Evolutionary conservation across 106 monocot genomes (phyloP).

Genomic region (Posidonia australis): DNA sequence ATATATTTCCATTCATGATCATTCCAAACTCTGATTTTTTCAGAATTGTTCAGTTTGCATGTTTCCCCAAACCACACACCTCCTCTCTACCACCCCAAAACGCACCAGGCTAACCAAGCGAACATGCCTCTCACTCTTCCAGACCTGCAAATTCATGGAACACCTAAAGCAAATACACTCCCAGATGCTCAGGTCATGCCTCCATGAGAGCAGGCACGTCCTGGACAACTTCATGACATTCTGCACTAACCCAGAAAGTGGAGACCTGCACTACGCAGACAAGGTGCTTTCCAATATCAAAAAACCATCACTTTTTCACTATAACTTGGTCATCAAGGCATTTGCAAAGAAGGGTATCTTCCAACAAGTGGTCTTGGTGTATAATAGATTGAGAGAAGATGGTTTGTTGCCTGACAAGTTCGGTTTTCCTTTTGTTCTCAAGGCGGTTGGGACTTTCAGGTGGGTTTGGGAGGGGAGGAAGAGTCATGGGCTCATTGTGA

Average conservation of each 20-base stretch:
- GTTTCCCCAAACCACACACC: not conserved
- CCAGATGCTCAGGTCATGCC: constrained; percentile 29
- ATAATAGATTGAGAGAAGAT: constrained; percentile 18
- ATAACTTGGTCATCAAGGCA: constrained; percentile 42
- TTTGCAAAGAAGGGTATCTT: constrained; percentile 13
- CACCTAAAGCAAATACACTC: constrained; percentile 34
- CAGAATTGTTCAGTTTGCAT: no score
- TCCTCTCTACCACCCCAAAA: constrained; percentile 1
- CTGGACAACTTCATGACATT: constrained; percentile 27
- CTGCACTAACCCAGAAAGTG: constrained; percentile 17
- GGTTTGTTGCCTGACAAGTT: constrained; percentile 32
- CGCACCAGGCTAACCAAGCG: constrained; percentile 22
- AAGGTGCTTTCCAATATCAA: constrained; percentile 12
- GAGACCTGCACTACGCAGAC: constrained; percentile 21
- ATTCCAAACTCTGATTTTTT: no score
- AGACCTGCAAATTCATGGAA: constrained; percentile 23
- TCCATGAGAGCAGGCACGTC: constrained; percentile 28
- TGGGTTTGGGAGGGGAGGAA: constrained; percentile 8
- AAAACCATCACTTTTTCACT: constrained; percentile 25
- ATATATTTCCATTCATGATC: no score
- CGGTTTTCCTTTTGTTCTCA: constrained; percentile 38
- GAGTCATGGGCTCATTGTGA: constrained; percentile 23
- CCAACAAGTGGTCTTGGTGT: constrained; percentile 9
- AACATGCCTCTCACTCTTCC: constrained; percentile 24
- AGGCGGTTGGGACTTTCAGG: constrained; percentile 18